Evolutionary conservation across 805 yeast species (phyloP).

Genomic region (Lipomyces yamanashiensis): DNA sequence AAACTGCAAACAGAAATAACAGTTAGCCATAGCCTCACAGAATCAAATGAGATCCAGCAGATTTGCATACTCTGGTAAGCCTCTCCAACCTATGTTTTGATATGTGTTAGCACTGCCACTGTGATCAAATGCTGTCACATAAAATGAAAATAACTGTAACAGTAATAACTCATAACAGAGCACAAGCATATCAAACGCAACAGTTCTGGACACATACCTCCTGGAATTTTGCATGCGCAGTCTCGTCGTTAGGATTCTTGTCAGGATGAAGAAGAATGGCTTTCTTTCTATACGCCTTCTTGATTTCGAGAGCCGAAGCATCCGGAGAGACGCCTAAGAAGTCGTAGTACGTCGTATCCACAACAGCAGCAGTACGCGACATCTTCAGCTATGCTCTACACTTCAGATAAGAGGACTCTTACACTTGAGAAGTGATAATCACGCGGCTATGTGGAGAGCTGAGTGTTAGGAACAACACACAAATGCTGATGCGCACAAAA

Average conservation of each 20-base stretch:
- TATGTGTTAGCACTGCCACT: background rate
- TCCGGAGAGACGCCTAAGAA: conserved; percentile 65
- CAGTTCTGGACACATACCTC: conserved; percentile 50
- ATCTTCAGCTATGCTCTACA: background rate
- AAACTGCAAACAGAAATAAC: conserved; percentile 47
- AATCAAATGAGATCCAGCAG: background rate
- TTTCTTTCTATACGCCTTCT: conserved; percentile 88
- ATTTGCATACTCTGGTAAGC: conserved; percentile 48
- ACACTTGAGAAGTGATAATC: too few relatives aligned
- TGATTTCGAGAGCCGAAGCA: conserved; percentile 82
- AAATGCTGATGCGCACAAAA: too few relatives aligned
- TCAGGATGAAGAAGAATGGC: conserved; percentile 95
- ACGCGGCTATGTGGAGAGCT: too few relatives aligned
- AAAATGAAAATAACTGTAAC: background rate
- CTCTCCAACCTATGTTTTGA: conserved; percentile 50
- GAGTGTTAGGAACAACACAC: too few relatives aligned
- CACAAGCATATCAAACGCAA: too few relatives aligned
- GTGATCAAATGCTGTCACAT: background rate
- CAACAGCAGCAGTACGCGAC: conserved; percentile 64
- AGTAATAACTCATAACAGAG: background rate
- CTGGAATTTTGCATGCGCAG: conserved; percentile 87
- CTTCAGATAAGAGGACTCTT: background rate
- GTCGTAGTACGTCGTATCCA: conserved; percentile 89
- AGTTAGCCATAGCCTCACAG: background rate
- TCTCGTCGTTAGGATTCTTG: conserved; percentile 92